phyloP scores from a whole-genome alignment of 306 rosid genomes.

The Sindora glabra region DNA sequence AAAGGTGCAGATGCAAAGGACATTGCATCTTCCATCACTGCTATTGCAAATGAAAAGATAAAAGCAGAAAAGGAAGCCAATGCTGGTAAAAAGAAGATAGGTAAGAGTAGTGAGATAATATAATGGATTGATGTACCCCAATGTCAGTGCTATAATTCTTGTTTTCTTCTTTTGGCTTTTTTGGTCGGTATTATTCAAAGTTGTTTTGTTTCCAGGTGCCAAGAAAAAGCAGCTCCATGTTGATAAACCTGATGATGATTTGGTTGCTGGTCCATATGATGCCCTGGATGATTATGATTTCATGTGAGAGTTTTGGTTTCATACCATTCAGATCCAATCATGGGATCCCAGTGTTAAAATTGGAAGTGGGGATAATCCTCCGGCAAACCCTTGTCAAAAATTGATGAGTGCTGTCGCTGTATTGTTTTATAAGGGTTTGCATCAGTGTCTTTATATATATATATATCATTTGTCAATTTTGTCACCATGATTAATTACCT shows the following conservation, averaged over 20 bases:
- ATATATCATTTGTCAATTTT: constrained; percentile 26
- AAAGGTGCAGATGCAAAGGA: constrained; percentile 96
- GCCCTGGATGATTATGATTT: constrained; percentile 77
- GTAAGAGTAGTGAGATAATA: too few species aligned
- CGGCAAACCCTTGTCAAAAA: constrained; percentile 24
- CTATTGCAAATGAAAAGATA: constrained; percentile 88
- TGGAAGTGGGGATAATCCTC: constrained; percentile 36
- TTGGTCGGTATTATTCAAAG: not conserved
- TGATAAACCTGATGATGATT: constrained; percentile 76
- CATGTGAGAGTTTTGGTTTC: constrained; percentile 56
- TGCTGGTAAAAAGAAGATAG: constrained; percentile 88
- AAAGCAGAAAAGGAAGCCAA: constrained; percentile 87
- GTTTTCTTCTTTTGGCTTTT: not conserved
- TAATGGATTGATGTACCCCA: not conserved
- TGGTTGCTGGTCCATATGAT: constrained; percentile 41
- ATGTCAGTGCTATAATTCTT: not conserved
- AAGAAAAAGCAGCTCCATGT: constrained; percentile 89
- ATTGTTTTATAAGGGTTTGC: constrained; percentile 28
- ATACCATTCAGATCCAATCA: constrained; percentile 15
- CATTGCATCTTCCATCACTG: constrained; percentile 73
- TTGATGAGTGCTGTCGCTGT: constrained; percentile 30
- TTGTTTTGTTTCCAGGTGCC: constrained; percentile 39
- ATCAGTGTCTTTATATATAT: constrained; percentile 18
- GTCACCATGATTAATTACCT: constrained; percentile 16
- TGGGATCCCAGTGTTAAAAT: constrained; percentile 22